Percentiles rank a stretch among this genome's conserved stretches.
phyloP scores from a whole-genome alignment of 1,284 basidiomycete species.

The Somion occarium region DNA sequence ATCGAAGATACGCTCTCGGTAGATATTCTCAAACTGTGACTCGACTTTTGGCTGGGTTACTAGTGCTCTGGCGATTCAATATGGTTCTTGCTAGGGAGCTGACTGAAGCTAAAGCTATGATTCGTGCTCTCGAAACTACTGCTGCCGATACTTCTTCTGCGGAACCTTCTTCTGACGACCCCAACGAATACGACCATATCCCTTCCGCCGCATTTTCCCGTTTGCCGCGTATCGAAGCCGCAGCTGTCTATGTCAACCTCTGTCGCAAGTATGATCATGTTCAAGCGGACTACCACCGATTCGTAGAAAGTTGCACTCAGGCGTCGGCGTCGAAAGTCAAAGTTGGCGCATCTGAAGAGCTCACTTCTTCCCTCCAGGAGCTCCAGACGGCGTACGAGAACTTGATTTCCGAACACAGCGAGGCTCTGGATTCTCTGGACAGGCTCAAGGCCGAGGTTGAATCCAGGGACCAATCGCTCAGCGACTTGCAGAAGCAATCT shows the following conservation, averaged over 20 bases:
- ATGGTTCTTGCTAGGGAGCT: conserved; percentile 5
- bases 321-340: not conserved
- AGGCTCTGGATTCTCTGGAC: not conserved
- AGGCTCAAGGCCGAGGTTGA: not conserved
- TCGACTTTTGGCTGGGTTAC: conserved; percentile 10
- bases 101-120: conserved; percentile 4
- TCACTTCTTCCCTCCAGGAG: not conserved
- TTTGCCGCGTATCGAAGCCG: conserved; percentile 1
- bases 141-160: not conserved
- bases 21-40: conserved; percentile 6
- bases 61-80: conserved; percentile 14
- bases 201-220: not conserved
- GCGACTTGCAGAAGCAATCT: not conserved
- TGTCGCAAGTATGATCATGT: conserved; percentile 6
- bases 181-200: conserved; percentile 1
- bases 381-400: not conserved
- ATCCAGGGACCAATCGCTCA: not conserved
- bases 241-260: conserved; percentile 5
- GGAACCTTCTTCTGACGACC: not conserved
- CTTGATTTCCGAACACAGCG: not conserved
- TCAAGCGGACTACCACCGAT: conserved; percentile 3
- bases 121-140: conserved; percentile 7
- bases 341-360: not conserved
- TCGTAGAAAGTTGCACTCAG: conserved; percentile 6
- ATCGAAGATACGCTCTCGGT: not conserved